A percentile compares a stretch with the other conserved stretches of the same genome.
phyloP scores from a whole-genome alignment of 768 basidiomycete genomes.

The Chiua virens region DNA sequence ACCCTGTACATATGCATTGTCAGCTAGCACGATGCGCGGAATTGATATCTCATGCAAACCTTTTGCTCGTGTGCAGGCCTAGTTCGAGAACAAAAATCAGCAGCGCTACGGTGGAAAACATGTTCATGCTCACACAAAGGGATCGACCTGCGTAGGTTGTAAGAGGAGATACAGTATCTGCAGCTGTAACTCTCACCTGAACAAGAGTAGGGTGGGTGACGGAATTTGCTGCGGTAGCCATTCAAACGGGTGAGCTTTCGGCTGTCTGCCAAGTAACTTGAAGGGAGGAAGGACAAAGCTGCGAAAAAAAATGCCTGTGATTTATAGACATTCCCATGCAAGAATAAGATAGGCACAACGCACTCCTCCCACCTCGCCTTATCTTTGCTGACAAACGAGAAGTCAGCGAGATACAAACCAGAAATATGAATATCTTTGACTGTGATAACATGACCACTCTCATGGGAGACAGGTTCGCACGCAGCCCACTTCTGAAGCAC shows the following conservation, averaged over 20 bases:
- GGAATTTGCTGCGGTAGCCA: slow-evolving; percentile 66
- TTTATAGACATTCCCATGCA: background rate
- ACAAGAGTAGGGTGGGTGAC: slow-evolving; percentile 59
- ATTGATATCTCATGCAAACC: slow-evolving; percentile 34
- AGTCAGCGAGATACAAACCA: background rate
- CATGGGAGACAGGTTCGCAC: slow-evolving; percentile 8
- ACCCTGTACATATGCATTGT: slow-evolving; percentile 37
- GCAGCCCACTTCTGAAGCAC: background rate
- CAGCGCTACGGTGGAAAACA: background rate
- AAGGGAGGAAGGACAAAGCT: background rate
- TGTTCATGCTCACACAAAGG: slow-evolving; percentile 54
- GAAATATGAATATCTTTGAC: background rate
- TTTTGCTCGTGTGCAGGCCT: slow-evolving; percentile 57
- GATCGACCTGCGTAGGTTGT: slow-evolving; percentile 51
- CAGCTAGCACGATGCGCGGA: background rate
- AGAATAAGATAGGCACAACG: background rate
- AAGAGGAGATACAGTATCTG: background rate
- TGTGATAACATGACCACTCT: slow-evolving; percentile 9
- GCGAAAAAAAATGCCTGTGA: background rate
- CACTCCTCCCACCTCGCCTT: slow-evolving; percentile 5
- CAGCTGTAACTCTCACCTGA: slow-evolving; percentile 36
- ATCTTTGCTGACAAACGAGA: slow-evolving; percentile 7
- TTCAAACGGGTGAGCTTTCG: slow-evolving; percentile 17
- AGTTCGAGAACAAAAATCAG: background rate
- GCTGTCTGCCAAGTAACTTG: background rate